Evolutionary conservation across 768 basidiomycete species (phyloP).

Genomic region (Hirschioporus abietinus): DNA sequence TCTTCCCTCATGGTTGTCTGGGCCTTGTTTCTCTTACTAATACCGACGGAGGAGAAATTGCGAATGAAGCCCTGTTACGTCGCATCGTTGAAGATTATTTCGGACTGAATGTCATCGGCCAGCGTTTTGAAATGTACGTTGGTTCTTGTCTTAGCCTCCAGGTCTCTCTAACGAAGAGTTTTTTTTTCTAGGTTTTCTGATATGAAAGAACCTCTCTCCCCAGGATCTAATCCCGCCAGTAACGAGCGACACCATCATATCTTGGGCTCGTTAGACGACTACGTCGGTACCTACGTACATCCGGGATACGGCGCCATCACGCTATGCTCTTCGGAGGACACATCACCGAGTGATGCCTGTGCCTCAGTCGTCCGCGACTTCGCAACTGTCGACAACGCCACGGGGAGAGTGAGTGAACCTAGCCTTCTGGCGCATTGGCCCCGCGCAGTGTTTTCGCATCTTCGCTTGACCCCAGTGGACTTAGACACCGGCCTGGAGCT

Average conservation of each 20-base stretch:
- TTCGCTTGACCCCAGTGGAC: slow-evolving; percentile 20
- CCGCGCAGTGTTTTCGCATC: slow-evolving; percentile 32
- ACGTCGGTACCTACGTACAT: slow-evolving; percentile 32
- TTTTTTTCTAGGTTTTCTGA: slow-evolving; percentile 9
- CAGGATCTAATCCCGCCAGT: slow-evolving; percentile 11
- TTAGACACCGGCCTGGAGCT: slow-evolving; percentile 8
- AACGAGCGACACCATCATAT: slow-evolving; percentile 10
- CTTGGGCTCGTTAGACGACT: slow-evolving; percentile 18
- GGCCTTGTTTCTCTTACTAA: slow-evolving; percentile 34
- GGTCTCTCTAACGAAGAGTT: neutral
- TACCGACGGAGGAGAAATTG: slow-evolving; percentile 15
- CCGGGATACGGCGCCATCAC: slow-evolving; percentile 33
- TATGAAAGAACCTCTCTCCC: slow-evolving; percentile 8
- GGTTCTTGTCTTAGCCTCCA: neutral
- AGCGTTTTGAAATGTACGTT: slow-evolving; percentile 12
- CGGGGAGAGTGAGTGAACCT: neutral
- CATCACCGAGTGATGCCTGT: slow-evolving; percentile 17
- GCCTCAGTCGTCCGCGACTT: slow-evolving; percentile 24
- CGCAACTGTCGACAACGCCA: slow-evolving; percentile 19
- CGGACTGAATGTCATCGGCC: slow-evolving; percentile 7
- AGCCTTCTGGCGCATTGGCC: slow-evolving; percentile 29
- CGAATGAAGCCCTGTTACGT: slow-evolving; percentile 11
- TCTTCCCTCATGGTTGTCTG: slow-evolving; percentile 31
- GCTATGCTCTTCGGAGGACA: slow-evolving; percentile 27
- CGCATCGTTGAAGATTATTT: slow-evolving; percentile 20